Conservation (phyloP, 23 red algal genomes). For the Gracilaria gracilis region DNA sequence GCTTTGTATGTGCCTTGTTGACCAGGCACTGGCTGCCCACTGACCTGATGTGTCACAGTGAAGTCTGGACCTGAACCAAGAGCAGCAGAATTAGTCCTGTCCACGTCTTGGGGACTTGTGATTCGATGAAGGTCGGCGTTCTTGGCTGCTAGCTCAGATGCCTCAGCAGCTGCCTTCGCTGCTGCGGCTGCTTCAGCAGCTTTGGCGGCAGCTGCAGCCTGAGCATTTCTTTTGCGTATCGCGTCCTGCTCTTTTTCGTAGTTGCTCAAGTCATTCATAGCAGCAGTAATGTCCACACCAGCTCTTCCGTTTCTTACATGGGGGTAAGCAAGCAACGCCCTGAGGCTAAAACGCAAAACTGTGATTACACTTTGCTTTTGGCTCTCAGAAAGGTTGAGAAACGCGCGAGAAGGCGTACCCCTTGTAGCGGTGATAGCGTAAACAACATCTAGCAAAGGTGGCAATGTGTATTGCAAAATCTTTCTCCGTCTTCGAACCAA, state of each 20-base stretch:
- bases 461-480: constrained; percentile 65
- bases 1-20: constrained; percentile 13
- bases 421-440: constrained; percentile 43
- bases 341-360: constrained; percentile 44
- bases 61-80: not conserved
- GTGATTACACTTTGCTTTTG: constrained; percentile 52
- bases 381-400: constrained; percentile 46
- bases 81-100: not conserved
- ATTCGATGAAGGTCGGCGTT: constrained; percentile 4
- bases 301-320: constrained; percentile 38
- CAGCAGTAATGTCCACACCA: constrained; percentile 38
- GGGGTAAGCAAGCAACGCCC: constrained; percentile 48
- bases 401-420: constrained; percentile 14
- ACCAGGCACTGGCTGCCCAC: not conserved
- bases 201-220: constrained; percentile 16
- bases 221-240: constrained; percentile 39
- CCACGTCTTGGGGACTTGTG: constrained; percentile 3
- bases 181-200: constrained; percentile 22
- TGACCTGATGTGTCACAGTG: not conserved
- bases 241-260: constrained; percentile 50
- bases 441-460: constrained; percentile 63
- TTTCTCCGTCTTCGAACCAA: constrained; percentile 60
- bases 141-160: not conserved
- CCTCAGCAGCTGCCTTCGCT: constrained; percentile 17
- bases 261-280: constrained; percentile 33